phyloP scores from a whole-genome alignment of 2,329 filamentous ascomycete genomes.

The Tolypocladium sp. region DNA sequence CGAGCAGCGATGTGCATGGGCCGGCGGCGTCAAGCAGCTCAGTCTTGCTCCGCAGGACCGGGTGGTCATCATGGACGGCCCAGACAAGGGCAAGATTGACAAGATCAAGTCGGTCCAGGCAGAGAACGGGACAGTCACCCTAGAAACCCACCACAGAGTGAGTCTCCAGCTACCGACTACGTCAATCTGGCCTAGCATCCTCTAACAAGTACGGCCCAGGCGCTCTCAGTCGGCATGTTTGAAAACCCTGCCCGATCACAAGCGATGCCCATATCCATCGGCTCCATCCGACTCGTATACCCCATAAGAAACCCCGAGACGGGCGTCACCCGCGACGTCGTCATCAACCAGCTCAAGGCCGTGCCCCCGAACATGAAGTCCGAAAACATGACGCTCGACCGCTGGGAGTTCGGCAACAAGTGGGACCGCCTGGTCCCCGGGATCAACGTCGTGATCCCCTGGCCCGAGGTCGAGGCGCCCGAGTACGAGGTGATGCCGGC shows the following conservation, averaged over 20 bases:
- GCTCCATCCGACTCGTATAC: slow-evolving; percentile 72
- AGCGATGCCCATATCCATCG: slow-evolving; percentile 50
- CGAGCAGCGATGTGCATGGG: slow-evolving; percentile 41
- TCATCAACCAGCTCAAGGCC: slow-evolving; percentile 63
- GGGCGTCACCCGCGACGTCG: slow-evolving; percentile 59
- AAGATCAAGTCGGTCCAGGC: slow-evolving; percentile 49
- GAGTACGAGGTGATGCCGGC: slow-evolving; percentile 42
- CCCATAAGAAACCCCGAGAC: slow-evolving; percentile 59
- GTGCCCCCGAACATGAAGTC: slow-evolving; percentile 37
- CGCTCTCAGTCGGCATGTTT: slow-evolving; percentile 19
- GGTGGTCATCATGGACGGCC: slow-evolving; percentile 71
- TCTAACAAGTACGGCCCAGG: slow-evolving; percentile 10
- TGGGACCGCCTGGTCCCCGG: slow-evolving; percentile 57
- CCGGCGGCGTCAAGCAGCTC: slow-evolving; percentile 45
- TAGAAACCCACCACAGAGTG: slow-evolving; percentile 59
- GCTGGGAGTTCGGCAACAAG: slow-evolving; percentile 30
- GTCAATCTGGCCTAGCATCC: neutral
- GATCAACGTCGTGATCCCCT: slow-evolving; percentile 65
- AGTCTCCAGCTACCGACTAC: slow-evolving; percentile 12
- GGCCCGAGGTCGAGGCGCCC: slow-evolving; percentile 51
- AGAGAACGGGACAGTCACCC: slow-evolving; percentile 46
- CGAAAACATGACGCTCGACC: slow-evolving; percentile 29
- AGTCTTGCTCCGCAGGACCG: slow-evolving; percentile 64
- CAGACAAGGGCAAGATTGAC: slow-evolving; percentile 77
- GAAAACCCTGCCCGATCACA: slow-evolving; percentile 18